Percentiles rank a stretch among this genome's conserved stretches.
Evolutionary conservation across 495 filamentous ascomycete species (phyloP).

Genomic region (Parmelia sp.): DNA sequence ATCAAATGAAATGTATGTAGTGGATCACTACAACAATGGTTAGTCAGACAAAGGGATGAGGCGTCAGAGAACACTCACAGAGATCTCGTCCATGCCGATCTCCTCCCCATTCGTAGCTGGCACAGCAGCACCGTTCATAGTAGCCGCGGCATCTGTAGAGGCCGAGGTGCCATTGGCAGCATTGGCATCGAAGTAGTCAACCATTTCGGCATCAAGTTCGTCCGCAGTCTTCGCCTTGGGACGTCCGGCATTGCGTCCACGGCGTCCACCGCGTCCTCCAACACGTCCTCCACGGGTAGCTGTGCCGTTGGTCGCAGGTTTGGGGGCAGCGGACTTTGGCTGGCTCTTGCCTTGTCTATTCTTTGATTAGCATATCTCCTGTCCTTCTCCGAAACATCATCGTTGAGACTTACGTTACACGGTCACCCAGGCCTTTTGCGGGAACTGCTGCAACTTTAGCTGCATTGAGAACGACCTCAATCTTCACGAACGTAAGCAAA

Average conservation of each 20-base stretch:
- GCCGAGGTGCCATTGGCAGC: conserved; percentile 33
- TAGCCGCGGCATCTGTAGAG: conserved; percentile 37
- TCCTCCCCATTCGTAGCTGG: conserved; percentile 37
- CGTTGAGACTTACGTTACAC: conserved; percentile 59
- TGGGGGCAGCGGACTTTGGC: conserved; percentile 72
- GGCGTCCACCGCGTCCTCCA: conserved; percentile 41
- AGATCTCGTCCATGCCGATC: conserved; percentile 49
- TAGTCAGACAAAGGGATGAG: background rate
- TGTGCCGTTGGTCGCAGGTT: conserved; percentile 40
- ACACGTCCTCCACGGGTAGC: conserved; percentile 37
- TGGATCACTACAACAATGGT: conserved; percentile 4
- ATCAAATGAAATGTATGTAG: background rate
- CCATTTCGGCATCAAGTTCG: conserved; percentile 91
- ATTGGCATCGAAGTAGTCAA: conserved; percentile 67
- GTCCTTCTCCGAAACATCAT: background rate
- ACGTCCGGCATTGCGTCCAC: conserved; percentile 49
- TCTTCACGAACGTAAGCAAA: conserved; percentile 42
- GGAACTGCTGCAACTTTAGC: conserved; percentile 59
- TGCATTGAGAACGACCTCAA: conserved; percentile 82
- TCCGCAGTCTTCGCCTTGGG: conserved; percentile 83
- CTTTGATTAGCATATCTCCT: conserved; percentile 28
- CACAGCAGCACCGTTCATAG: conserved; percentile 38
- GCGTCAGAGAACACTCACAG: background rate
- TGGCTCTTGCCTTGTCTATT: conserved; percentile 61
- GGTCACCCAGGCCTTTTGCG: conserved; percentile 74